Base-by-base conservation (phyloP, 139 green algal genomes). In the Haematococcus lacustris region DNA sequence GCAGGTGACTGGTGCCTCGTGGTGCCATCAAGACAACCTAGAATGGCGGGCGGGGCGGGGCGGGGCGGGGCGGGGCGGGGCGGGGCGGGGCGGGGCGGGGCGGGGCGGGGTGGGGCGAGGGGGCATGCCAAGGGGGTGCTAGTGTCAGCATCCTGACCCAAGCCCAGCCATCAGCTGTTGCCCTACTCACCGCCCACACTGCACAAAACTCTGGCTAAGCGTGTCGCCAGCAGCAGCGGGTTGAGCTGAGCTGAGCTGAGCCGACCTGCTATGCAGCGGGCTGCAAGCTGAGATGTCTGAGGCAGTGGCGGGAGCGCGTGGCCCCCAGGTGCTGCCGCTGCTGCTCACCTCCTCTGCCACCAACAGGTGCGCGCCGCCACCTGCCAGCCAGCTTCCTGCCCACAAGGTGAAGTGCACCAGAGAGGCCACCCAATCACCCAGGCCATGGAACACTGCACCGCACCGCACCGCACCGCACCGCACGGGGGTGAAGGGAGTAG, bases 341-440 rank as follows among this genome's bases (percentile, higher is more conserved):
- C 75, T 95, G 38, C 72, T 95, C 33, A 83, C 81, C 1, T 87
- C 87, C 17, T 68, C 77, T 1, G 83, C 82, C 2, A 77, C 83
- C 41, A 78, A 38, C 21, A 77, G 51, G 60, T 80, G 39, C 32
- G 75, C 59, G 26, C 59, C 26, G 26, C 59, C 59, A 17, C 26
- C 59, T 66, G 47, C 21, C 13, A 21, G 21, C 13, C 47, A 21
- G 13, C 47, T 21, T 13, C 47, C 47, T 57, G 47, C 47, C 21
- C 21, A 57, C 21, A 57, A 57, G 13, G 47, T 28, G 47, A 28
- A 57, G 21, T 57, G 47, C 47, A 57, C 0, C 23, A 50, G 5
- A 4, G 69, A 80, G 30, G 37, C 60, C 17, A 40, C 30, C 28
- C 61, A 83, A 38, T 73, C 80, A 64, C 60, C 57, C 17, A 25